phyloP scores from a whole-genome alignment of 1,284 basidiomycete species.

The Pseudozyma thailandica region DNA sequence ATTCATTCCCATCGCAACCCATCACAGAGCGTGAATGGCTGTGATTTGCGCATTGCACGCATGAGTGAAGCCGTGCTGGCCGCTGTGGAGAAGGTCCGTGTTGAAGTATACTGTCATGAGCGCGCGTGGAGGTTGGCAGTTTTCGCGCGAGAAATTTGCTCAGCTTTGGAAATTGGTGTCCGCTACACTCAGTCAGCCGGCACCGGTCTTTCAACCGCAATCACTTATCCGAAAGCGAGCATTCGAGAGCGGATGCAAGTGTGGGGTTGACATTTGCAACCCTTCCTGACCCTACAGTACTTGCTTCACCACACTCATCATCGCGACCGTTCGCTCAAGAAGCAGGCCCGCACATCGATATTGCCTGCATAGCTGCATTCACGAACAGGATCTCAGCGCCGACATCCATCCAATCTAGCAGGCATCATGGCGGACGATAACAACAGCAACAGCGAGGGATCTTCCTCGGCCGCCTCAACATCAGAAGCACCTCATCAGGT shows the following conservation, averaged over 20 bases:
- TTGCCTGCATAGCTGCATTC: too few species aligned
- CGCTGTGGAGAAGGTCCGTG: neutral
- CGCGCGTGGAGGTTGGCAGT: constrained; percentile 1
- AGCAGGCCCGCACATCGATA: too few species aligned
- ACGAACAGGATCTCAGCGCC: neutral
- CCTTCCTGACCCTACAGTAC: neutral
- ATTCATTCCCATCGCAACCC: neutral
- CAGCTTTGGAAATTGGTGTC: neutral
- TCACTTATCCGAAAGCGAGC: constrained; percentile 12
- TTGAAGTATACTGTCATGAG: neutral
- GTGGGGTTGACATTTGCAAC: constrained; percentile 11
- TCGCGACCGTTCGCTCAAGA: neutral
- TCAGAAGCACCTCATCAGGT: neutral
- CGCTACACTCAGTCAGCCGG: constrained; percentile 2
- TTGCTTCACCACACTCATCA: neutral
- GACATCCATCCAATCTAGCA: neutral
- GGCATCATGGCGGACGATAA: constrained; percentile 27
- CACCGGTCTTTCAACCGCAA: constrained; percentile 34
- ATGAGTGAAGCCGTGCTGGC: neutral
- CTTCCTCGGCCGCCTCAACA: constrained; percentile 5
- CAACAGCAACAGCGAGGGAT: constrained; percentile 10
- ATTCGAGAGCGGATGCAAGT: constrained; percentile 3
- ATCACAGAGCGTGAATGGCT: neutral
- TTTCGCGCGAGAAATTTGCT: constrained; percentile 23
- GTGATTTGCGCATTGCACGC: neutral